Evolutionary conservation across 306 rosid species (phyloP).

Genomic region (Quercus aquifolioides): DNA sequence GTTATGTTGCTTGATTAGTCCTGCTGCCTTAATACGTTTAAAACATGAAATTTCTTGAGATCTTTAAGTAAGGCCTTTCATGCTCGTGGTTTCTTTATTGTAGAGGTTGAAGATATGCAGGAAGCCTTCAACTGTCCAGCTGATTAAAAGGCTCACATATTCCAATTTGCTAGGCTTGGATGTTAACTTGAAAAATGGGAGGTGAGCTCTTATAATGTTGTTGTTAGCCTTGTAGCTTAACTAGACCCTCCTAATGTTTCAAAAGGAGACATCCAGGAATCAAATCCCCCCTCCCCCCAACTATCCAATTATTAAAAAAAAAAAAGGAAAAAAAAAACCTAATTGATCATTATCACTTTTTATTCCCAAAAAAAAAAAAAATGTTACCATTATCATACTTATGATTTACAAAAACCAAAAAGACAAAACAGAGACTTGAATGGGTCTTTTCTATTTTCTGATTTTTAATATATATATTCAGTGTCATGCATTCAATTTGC

Average conservation of each 20-base stretch:
- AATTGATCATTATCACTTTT: too few relatives aligned
- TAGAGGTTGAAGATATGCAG: slow-evolving; percentile 70
- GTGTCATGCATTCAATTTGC: background rate
- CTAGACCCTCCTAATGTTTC: too few relatives aligned
- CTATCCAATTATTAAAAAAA: too few relatives aligned
- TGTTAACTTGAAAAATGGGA: slow-evolving; percentile 68
- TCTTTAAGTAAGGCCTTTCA: slow-evolving; percentile 18
- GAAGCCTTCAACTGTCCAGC: slow-evolving; percentile 70
- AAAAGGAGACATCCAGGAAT: too few relatives aligned
- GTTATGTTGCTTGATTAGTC: slow-evolving; percentile 5
- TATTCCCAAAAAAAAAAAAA: background rate
- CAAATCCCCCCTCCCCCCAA: too few relatives aligned
- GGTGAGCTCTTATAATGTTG: slow-evolving; percentile 40
- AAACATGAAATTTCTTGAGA: slow-evolving; percentile 1
- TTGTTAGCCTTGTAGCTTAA: background rate
- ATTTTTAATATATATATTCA: background rate
- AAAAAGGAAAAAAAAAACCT: too few relatives aligned
- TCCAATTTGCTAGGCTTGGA: slow-evolving; percentile 91
- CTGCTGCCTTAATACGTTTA: background rate
- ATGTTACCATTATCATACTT: background rate
- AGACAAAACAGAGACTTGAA: background rate
- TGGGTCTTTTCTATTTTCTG: background rate
- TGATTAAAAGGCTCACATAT: slow-evolving; percentile 68
- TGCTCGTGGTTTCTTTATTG: slow-evolving; percentile 9
- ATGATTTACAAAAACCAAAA: background rate